These are phyloP conservation scores for Cystofilobasidium bisporidii DNA, from an alignment of 768 basidiomycete genomes.

Conservation along the genomic window DNA sequence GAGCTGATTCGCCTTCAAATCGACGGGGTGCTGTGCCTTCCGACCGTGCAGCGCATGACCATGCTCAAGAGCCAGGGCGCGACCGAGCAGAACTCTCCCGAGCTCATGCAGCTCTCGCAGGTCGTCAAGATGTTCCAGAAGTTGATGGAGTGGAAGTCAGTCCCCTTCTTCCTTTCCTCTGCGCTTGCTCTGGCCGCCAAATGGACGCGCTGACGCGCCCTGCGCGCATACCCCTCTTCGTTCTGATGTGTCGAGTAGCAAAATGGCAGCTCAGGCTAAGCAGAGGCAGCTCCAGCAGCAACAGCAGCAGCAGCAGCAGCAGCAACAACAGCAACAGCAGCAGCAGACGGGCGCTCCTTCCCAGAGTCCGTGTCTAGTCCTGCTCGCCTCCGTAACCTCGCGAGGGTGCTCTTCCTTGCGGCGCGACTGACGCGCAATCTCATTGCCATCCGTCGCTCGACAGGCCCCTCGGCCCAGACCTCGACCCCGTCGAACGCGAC, in stretches of 20 bases:
- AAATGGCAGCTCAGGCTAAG: not conserved
- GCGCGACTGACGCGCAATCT: too few relatives aligned
- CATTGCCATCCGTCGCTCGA: too few relatives aligned
- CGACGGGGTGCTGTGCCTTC: too few relatives aligned
- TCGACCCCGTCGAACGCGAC: too few relatives aligned
- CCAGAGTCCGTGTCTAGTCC: not conserved
- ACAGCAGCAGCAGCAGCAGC: not conserved
- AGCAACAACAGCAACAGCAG: not conserved
- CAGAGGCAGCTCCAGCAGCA: not conserved
- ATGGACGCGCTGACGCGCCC: too few relatives aligned
- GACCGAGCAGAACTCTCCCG: conserved; percentile 45
- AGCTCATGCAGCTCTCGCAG: conserved; percentile 44
- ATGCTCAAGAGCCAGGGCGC: conserved; percentile 45
- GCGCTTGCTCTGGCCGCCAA: too few relatives aligned
- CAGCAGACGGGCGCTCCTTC: not conserved
- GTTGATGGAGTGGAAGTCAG: conserved; percentile 18
- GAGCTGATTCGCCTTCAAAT: too few relatives aligned
- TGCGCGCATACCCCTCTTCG: too few relatives aligned
- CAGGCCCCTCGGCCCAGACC: too few relatives aligned
- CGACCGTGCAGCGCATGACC: conserved; percentile 43
- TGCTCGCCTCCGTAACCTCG: too few relatives aligned
- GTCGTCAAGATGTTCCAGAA: conserved; percentile 41
- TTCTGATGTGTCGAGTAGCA: not conserved
- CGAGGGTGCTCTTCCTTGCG: too few relatives aligned
- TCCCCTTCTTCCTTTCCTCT: not conserved